Percentiles rank a stretch among this genome's conserved stretches.
Evolutionary conservation across 345 rosid genomes (phyloP).

Genomic region (Cardamine occulta): DNA sequence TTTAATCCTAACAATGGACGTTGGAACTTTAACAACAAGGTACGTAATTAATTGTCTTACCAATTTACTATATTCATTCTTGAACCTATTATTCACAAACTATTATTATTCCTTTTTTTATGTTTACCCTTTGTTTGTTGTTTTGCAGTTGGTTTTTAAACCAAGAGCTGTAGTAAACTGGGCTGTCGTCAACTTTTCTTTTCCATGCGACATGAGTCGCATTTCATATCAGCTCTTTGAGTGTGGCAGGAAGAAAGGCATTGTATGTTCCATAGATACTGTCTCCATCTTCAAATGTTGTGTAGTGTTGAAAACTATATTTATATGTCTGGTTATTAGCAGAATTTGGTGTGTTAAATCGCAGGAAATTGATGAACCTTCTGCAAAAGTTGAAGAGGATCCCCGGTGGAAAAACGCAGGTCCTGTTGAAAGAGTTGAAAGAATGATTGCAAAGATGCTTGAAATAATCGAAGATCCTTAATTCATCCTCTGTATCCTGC

Average conservation of each 20-base stretch:
- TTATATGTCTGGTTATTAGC: not conserved
- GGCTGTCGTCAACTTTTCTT: conserved; percentile 76
- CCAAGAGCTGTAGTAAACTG: conserved; percentile 28
- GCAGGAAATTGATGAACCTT: conserved; percentile 74
- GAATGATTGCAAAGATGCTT: conserved; percentile 62
- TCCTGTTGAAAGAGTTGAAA: conserved; percentile 77
- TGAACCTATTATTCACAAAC: conserved; percentile 1
- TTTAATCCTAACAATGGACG: conserved; percentile 73
- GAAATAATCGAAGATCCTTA: conserved; percentile 56
- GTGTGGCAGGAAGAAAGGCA: conserved; percentile 79
- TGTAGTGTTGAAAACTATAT: conserved; percentile 11
- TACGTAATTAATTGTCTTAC: conserved; percentile 31
- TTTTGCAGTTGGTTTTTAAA: conserved; percentile 59
- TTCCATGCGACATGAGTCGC: conserved; percentile 71
- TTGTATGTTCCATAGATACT: conserved; percentile 53
- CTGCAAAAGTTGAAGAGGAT: conserved; percentile 75
- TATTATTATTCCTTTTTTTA: not conserved
- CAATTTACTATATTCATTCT: conserved; percentile 2
- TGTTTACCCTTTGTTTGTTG: conserved; percentile 15
- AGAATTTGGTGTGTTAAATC: conserved; percentile 19
- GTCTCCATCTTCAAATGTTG: conserved; percentile 32
- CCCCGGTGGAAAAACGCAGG: conserved; percentile 50
- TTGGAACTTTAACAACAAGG: conserved; percentile 94
- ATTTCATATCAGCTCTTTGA: conserved; percentile 74
- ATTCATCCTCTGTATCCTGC: conserved; percentile 76